Base-by-base conservation (phyloP, 305 asterid genomes). In the Solanum hybrid region DNA sequence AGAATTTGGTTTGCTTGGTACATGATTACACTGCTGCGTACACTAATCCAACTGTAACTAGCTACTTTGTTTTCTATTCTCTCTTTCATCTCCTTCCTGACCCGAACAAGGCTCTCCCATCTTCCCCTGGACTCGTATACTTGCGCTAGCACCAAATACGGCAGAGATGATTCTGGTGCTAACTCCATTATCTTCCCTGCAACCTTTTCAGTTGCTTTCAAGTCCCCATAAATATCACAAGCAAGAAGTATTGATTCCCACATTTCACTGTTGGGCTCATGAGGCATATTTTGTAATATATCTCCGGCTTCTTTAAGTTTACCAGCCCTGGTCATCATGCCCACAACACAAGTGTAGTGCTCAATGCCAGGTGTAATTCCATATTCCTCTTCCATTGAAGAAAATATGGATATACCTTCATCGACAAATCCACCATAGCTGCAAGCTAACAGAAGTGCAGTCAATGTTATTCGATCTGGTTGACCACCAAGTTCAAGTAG, bases 101-200 rank as follows among this genome's bases (percentile, higher is more conserved):
- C 95, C 89, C 97, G 94, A 90, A 95, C 96, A 29, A 95, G 92
- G 88, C 96, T 93, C 89, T 96, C 98, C 98, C 98, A 96, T 92
- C 93, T 95, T 70, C 95, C 96, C 65, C 89, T 91, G 72, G 81
- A 88, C 92, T 93, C 96, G 22, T 93, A 96, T 31, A 87, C 92
- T 85, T 93, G 87, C 6, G 95, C 94, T 94, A 96, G 87, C 92
- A 91, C 92, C 15, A 89, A 89, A 88, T 90, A 92, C 29, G 92
- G 88, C n/a, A 95, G 91, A 79, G 91, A 77, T 3, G 95, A 94
- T 83, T 91, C 90, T 78, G 95, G 91, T 89, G 93, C 93, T 90
- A 92, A 91, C 89, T 92, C 95, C 92, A 93, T 93, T 94, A 95
- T 89, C 90, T 92, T 93, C 89, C 94, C 93, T 32, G 96, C 94